phyloP scores from a whole-genome alignment of 306 rosid genomes.

The Morella rubra region DNA sequence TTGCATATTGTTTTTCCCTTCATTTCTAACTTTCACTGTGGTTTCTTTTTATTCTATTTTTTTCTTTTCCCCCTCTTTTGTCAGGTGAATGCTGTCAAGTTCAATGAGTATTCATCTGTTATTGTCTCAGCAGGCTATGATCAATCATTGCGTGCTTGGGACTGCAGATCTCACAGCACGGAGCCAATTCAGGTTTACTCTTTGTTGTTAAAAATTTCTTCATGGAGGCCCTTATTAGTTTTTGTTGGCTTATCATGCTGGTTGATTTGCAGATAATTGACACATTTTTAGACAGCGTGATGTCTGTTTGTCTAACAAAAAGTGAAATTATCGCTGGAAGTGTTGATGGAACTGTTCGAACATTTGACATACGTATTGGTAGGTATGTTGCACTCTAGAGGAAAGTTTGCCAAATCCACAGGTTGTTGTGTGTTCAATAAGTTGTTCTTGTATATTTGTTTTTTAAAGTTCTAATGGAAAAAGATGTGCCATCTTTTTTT shows the following conservation, averaged over 20 bases:
- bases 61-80: slow-evolving; percentile 2
- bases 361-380: slow-evolving; percentile 83
- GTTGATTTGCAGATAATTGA: slow-evolving; percentile 71
- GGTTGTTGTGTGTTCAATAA: not conserved
- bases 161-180: slow-evolving; percentile 88
- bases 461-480: not conserved
- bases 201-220: not conserved
- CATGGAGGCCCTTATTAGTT: slow-evolving; percentile 10
- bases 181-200: slow-evolving; percentile 74
- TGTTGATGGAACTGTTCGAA: slow-evolving; percentile 93
- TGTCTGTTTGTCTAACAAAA: slow-evolving; percentile 84
- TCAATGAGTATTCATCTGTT: slow-evolving; percentile 72
- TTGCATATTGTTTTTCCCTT: not conserved
- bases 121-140: slow-evolving; percentile 92
- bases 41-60: slow-evolving; percentile 9
- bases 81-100: slow-evolving; percentile 82
- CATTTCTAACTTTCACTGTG: not conserved
- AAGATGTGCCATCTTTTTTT: not conserved
- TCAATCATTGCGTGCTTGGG: slow-evolving; percentile 94
- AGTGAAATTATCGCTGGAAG: slow-evolving; percentile 88
- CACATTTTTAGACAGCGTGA: slow-evolving; percentile 79
- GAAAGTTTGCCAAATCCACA: not conserved
- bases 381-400: slow-evolving; percentile 41
- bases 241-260: slow-evolving; percentile 25
- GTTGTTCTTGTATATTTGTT: not conserved